Evolutionary conservation across 305 asterid species (phyloP).

Genomic region (Fraxinus albicans): DNA sequence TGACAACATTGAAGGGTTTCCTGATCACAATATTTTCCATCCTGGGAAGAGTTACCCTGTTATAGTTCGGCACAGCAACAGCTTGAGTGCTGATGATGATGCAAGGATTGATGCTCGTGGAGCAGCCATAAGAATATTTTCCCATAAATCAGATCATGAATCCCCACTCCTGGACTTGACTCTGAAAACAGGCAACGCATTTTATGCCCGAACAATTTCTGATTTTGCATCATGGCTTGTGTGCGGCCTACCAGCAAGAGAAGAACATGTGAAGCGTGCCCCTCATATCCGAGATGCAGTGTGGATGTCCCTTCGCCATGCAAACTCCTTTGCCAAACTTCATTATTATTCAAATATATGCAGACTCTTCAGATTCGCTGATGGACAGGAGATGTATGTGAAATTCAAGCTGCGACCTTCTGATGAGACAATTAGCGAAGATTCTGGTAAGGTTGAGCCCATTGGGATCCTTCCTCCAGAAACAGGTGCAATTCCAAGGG

Average conservation of each 20-base stretch:
- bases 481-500: constrained; percentile 84
- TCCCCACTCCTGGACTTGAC: constrained; percentile 69
- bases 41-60: constrained; percentile 59
- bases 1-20: constrained; percentile 59
- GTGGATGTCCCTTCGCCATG: constrained; percentile 71
- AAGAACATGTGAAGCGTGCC: constrained; percentile 62
- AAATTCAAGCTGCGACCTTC: constrained; percentile 74
- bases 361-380: constrained; percentile 68
- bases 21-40: constrained; percentile 60
- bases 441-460: constrained; percentile 74
- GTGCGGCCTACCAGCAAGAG: constrained; percentile 73
- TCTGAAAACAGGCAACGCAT: constrained; percentile 75
- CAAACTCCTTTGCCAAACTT: constrained; percentile 53
- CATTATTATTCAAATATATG: constrained; percentile 86
- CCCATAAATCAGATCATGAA: constrained; percentile 30
- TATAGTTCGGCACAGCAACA: constrained; percentile 79
- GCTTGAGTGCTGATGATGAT: constrained; percentile 91
- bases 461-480: constrained; percentile 84
- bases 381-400: constrained; percentile 80
- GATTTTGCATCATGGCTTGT: constrained; percentile 86
- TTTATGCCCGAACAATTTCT: constrained; percentile 72
- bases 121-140: constrained; percentile 66
- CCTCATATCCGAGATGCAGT: constrained; percentile 82
- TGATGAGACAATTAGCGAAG: constrained; percentile 52
- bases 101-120: constrained; percentile 88